Percentiles rank a stretch among this genome's conserved stretches.
phyloP scores from a whole-genome alignment of 1,139 yeast genomes.

The Debaryomyces coudertii region DNA sequence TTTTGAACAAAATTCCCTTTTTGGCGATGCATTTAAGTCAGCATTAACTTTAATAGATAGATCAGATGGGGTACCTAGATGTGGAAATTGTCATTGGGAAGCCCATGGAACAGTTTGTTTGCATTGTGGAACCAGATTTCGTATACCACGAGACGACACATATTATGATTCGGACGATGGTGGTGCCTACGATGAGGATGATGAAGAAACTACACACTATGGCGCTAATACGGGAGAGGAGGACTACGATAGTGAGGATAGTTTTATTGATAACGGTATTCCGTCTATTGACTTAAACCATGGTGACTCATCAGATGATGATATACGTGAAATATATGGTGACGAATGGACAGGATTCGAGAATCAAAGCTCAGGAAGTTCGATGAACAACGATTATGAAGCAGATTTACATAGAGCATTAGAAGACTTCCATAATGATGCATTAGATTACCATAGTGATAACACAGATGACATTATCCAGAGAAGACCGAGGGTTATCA shows the following conservation, averaged over 20 bases:
- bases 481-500: conserved; percentile 14
- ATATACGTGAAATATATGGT: not conserved
- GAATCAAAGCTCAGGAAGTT: not conserved
- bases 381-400: conserved; percentile 17
- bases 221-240: conserved; percentile 20
- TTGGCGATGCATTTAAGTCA: conserved; percentile 53
- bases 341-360: conserved; percentile 9
- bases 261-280: conserved; percentile 31
- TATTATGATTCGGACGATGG: conserved; percentile 34
- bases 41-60: conserved; percentile 57
- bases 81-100: conserved; percentile 86
- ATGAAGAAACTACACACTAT: conserved; percentile 23
- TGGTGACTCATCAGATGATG: conserved; percentile 5
- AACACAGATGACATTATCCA: conserved; percentile 11
- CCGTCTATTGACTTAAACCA: conserved; percentile 6
- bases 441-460: conserved; percentile 10
- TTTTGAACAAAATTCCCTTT: conserved; percentile 36
- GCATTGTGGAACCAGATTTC: conserved; percentile 54
- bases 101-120: conserved; percentile 58
- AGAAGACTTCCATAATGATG: conserved; percentile 13
- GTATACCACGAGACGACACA: conserved; percentile 32
- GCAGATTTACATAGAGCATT: conserved; percentile 14
- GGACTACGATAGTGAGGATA: conserved; percentile 33
- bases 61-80: conserved; percentile 79
- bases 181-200: conserved; percentile 30